Evolutionary conservation across 176 grass and related monocot genomes (phyloP).

Genomic region (Phyllostachys edulis): DNA sequence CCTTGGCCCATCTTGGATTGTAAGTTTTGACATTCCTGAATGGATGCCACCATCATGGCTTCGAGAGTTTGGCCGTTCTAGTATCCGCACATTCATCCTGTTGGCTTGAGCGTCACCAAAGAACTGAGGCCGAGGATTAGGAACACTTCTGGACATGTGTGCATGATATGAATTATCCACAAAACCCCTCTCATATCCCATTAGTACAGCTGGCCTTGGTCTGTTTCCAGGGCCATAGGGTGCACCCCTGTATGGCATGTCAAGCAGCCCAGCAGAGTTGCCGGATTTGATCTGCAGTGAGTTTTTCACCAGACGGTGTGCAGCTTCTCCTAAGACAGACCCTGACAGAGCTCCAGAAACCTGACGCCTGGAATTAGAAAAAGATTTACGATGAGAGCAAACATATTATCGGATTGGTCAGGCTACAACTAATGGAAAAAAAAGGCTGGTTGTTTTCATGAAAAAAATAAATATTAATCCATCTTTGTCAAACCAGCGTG

Average conservation of each 20-base stretch:
- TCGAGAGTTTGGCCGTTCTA: conserved; percentile 46
- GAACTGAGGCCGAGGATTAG: conserved; percentile 61
- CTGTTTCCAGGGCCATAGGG: conserved; percentile 43
- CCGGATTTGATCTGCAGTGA: conserved; percentile 79
- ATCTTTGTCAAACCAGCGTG: conserved; percentile 21
- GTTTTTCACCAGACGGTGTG: conserved; percentile 92
- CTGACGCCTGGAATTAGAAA: conserved; percentile 61
- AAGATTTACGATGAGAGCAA: conserved; percentile 7
- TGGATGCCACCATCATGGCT: conserved; percentile 36
- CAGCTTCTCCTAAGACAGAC: conserved; percentile 76
- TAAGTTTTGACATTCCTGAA: conserved; percentile 60
- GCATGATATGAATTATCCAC: conserved; percentile 28
- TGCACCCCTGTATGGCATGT: conserved; percentile 54
- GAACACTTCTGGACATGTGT: conserved; percentile 49
- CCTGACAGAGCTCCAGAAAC: conserved; percentile 83
- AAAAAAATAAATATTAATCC: conserved; percentile 20
- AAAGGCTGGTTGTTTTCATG: conserved; percentile 3
- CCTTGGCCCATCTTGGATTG: conserved; percentile 54
- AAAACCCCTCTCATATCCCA: conserved; percentile 74
- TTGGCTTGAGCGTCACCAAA: conserved; percentile 46
- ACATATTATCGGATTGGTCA: conserved; percentile 2
- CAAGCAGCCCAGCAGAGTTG: conserved; percentile 58
- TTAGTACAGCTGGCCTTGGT: conserved; percentile 60
- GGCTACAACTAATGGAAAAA: conserved; percentile 2
- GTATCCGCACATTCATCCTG: conserved; percentile 52